These are phyloP conservation scores for Graphilbum sp. DNA, from an alignment of 2,329 filamentous ascomycete genomes.

Conservation along the genomic window DNA sequence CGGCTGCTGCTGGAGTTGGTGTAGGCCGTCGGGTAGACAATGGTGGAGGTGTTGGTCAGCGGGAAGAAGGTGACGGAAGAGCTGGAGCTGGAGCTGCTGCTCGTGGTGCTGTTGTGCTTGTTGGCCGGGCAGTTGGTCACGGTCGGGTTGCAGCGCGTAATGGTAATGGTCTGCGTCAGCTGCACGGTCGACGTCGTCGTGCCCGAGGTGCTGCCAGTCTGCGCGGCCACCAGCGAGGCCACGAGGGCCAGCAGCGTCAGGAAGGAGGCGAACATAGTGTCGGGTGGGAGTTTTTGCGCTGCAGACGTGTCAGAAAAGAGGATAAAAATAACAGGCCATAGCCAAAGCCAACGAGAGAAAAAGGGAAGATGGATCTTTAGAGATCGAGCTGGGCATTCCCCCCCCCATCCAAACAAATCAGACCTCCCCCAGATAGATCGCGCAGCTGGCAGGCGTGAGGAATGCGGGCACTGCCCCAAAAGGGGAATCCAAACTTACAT, in stretches of 20 bases:
- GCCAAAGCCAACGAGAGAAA: no score
- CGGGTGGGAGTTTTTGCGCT: not conserved
- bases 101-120: conserved; percentile 13
- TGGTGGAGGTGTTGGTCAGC: conserved; percentile 4
- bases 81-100: conserved; percentile 10
- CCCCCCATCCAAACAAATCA: no score
- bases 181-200: conserved; percentile 30
- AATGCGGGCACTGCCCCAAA: no score
- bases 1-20: conserved; percentile 3
- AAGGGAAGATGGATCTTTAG: no score
- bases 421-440: no score
- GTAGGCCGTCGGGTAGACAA: conserved; percentile 3
- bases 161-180: conserved; percentile 27
- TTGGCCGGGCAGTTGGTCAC: conserved; percentile 26
- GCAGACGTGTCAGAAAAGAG: not conserved
- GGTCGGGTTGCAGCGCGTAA: conserved; percentile 29
- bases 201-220: conserved; percentile 11
- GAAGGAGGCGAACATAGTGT: conserved; percentile 6
- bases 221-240: conserved; percentile 20
- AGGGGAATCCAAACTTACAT: no score
- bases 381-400: no score
- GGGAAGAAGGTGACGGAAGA: not conserved
- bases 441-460: no score
- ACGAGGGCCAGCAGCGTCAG: conserved; percentile 16
- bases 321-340: no score